These are phyloP conservation scores for Hypoxylon sp. DNA, from an alignment of 2,329 filamentous ascomycete species.

Conservation along the genomic window DNA sequence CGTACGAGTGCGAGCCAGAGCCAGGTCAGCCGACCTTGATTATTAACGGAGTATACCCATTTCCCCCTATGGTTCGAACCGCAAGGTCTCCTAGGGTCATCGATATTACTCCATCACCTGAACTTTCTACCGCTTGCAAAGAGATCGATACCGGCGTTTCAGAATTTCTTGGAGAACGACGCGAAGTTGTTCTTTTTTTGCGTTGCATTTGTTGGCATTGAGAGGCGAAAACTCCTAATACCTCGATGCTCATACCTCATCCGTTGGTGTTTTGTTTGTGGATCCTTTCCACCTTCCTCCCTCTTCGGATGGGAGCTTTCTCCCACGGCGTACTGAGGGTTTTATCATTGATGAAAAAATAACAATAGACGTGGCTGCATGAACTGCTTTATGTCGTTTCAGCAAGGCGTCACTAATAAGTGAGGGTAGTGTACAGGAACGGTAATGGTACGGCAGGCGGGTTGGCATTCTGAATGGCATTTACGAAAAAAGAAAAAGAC, in stretches of 20 bases:
- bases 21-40: slow-evolving; percentile 66
- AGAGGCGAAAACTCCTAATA: slow-evolving; percentile 25
- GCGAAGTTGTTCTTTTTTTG: slow-evolving; percentile 17
- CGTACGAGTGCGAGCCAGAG: slow-evolving; percentile 80
- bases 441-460: slow-evolving; percentile 29
- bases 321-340: slow-evolving; percentile 34
- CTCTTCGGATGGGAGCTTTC: slow-evolving; percentile 14
- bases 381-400: slow-evolving; percentile 30
- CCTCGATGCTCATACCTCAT: slow-evolving; percentile 24
- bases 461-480: slow-evolving; percentile 41
- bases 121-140: not conserved
- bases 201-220: slow-evolving; percentile 21
- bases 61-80: slow-evolving; percentile 6
- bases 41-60: slow-evolving; percentile 1
- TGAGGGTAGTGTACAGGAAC: slow-evolving; percentile 25
- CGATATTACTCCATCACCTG: slow-evolving; percentile 1
- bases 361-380: slow-evolving; percentile 34
- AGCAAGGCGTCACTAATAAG: slow-evolving; percentile 36
- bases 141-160: not conserved
- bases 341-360: slow-evolving; percentile 18
- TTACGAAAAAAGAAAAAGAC: slow-evolving; percentile 33
- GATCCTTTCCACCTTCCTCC: slow-evolving; percentile 22
- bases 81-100: slow-evolving; percentile 4
- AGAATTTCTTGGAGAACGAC: slow-evolving; percentile 13
- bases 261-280: slow-evolving; percentile 21